Conservation (phyloP, 768 basidiomycete genomes). For the Agrocybe praecox region DNA sequence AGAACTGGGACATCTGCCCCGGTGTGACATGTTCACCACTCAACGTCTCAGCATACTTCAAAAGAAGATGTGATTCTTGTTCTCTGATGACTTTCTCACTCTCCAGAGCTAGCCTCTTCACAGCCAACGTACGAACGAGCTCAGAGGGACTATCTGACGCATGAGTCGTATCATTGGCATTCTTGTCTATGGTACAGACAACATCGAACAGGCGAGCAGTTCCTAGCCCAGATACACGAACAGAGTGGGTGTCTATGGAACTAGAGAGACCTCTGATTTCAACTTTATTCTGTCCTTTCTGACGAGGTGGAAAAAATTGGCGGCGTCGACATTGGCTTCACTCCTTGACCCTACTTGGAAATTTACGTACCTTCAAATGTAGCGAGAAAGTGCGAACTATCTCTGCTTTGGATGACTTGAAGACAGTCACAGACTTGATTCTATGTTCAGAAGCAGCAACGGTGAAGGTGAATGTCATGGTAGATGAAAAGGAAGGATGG, state of each 20-base stretch:
- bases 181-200: conserved; percentile 40
- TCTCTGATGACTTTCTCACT: conserved; percentile 39
- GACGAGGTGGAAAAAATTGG: not conserved
- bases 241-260: conserved; percentile 51
- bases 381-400: conserved; percentile 52
- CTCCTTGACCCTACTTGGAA: not conserved
- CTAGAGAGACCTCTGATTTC: conserved; percentile 50
- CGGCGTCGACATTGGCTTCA: no score
- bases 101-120: conserved; percentile 35
- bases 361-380: conserved; percentile 46
- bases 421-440: conserved; percentile 58
- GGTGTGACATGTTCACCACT: conserved; percentile 43
- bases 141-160: conserved; percentile 6
- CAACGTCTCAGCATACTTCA: conserved; percentile 45
- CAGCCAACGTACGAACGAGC: conserved; percentile 34
- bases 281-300: conserved; percentile 59
- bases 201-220: conserved; percentile 56
- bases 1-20: conserved; percentile 8
- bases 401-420: conserved; percentile 59
- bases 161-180: conserved; percentile 18
- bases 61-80: conserved; percentile 43
- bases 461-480: conserved; percentile 2
- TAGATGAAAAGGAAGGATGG: no score
- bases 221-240: conserved; percentile 53
- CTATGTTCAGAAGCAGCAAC: conserved; percentile 42